Evolutionary conservation across 176 grass and related monocot species (phyloP).

Genomic region (Leersia perrieri): DNA sequence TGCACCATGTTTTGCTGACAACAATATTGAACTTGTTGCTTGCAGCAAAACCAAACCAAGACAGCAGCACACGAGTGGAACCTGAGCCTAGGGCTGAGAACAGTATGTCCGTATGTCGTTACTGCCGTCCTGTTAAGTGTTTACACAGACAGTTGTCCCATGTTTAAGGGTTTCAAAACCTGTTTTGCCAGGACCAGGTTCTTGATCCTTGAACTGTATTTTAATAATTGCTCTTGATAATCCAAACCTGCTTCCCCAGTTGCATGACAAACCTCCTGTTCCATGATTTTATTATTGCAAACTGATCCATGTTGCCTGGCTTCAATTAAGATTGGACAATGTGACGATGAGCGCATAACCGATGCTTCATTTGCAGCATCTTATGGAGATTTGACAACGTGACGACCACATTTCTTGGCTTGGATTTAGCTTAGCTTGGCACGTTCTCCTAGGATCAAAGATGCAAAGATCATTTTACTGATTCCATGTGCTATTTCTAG

Average conservation of each 20-base stretch:
- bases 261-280: slow-evolving; percentile 6
- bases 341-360: slow-evolving; percentile 15
- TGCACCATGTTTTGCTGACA: background rate
- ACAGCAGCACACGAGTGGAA: slow-evolving; percentile 37
- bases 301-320: background rate
- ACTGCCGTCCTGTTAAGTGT: background rate
- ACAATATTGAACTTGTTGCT: slow-evolving; percentile 35
- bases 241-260: background rate
- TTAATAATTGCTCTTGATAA: background rate
- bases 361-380: slow-evolving; percentile 20
- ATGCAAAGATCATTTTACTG: background rate
- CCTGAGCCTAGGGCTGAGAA: slow-evolving; percentile 30
- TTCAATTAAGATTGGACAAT: background rate
- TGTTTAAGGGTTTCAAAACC: slow-evolving; percentile 20
- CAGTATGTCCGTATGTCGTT: slow-evolving; percentile 14
- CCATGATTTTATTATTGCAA: background rate
- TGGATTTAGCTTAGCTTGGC: background rate
- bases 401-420: background rate
- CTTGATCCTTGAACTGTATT: slow-evolving; percentile 28
- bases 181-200: background rate
- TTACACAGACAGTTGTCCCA: slow-evolving; percentile 21
- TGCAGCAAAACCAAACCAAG: background rate
- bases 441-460: background rate
- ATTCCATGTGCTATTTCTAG: background rate
- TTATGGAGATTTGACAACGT: slow-evolving; percentile 11